A percentile compares a stretch with the other conserved stretches of the same genome.
These are phyloP conservation scores for Bocquillonia castaneifolia DNA, from an alignment of 441 rosid genomes.

Conservation along the genomic window DNA sequence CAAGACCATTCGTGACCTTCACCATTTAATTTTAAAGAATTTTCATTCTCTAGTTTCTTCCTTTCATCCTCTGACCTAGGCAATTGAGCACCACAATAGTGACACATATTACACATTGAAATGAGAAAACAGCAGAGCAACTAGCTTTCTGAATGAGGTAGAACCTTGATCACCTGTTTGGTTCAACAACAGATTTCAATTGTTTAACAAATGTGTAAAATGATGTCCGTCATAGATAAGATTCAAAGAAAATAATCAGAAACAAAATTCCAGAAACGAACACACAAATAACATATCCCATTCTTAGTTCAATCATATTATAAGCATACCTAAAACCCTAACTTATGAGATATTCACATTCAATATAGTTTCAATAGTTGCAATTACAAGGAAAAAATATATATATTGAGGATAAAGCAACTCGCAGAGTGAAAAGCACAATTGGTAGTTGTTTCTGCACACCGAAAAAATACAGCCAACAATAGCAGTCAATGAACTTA, in stretches of 20 bases:
- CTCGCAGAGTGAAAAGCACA: neutral
- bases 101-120: constrained; percentile 49
- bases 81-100: constrained; percentile 39
- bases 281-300: neutral
- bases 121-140: constrained; percentile 16
- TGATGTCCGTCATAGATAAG: neutral
- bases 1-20: constrained; percentile 34
- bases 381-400: neutral
- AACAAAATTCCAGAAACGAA: neutral
- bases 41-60: constrained; percentile 25
- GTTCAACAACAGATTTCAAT: constrained; percentile 15
- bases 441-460: neutral
- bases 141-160: constrained; percentile 10
- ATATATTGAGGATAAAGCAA: neutral
- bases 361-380: neutral
- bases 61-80: constrained; percentile 26
- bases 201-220: neutral
- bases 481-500: neutral
- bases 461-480: neutral
- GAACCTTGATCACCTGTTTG: constrained; percentile 24
- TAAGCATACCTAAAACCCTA: neutral
- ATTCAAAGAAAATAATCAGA: neutral
- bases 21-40: constrained; percentile 27
- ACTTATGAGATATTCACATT: neutral
- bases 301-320: neutral